Base-by-base conservation (phyloP, 306 rosid genomes). In the Coriaria nepalensis region DNA sequence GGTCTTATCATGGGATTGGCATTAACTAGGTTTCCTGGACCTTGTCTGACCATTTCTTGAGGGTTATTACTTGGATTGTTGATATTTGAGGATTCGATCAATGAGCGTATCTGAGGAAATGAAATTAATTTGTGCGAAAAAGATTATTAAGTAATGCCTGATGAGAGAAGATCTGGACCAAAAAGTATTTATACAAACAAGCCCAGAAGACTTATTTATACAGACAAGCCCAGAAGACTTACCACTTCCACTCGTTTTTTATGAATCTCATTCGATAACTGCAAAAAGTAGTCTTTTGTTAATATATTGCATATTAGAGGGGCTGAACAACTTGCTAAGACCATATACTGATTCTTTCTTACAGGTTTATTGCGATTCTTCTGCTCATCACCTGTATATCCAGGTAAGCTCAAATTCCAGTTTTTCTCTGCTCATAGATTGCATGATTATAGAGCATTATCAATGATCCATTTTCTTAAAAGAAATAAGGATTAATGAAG, bases 351-450 rank as follows among this genome's bases (percentile, higher is more conserved):
- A 53, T 50, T 48, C 98, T 75, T 50, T 48, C 98, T 75, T 64
- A 85, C 96, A 51, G 74, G 62, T 73, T 64, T 85, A 66, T 62
- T 77, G 53, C 70, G 85, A 67, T 52, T 6, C 77, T 79, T 92
- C 75, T 73, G 66, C 61, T 85, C 96, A 60, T 92, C 96, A 60
- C 76, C 79, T 45, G 93, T 79, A 73, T 82, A 92, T 57, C 88
- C 96, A 1, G 98, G 93, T 71, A 92, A 38, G n/a, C 74, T 73
- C 75, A 82, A 60, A 49, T 73, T 67, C 86, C 93, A 92, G 63
- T 82, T 82, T 63, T 82, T 82, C 76, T 92, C 98, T 92, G 96
- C 72, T 72, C 14, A 55, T 47, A 20, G n/a, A 58, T 47, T 15
- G 37, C 29, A 13, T 45, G 10, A 45, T 45, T 43, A 7, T n/a